Evolutionary conservation across 129 eudicot genomes (phyloP).

Genomic region (Flaveria linearis): DNA sequence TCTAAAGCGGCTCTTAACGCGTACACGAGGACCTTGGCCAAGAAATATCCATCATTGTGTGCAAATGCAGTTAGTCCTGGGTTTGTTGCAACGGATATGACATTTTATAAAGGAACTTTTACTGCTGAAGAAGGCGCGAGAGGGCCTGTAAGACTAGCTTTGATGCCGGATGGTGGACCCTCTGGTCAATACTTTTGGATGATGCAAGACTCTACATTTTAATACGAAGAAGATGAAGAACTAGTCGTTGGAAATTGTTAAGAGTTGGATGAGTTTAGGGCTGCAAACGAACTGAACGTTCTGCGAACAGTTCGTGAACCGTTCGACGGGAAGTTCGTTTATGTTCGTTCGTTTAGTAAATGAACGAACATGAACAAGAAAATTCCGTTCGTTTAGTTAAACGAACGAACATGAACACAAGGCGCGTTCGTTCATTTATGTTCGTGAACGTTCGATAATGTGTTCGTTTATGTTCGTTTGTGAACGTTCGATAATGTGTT

Average conservation of each 20-base stretch:
- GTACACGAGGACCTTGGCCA: constrained; percentile 53
- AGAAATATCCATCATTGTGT: constrained; percentile 32
- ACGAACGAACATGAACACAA: too few species aligned
- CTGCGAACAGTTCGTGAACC: too few species aligned
- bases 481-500: too few species aligned
- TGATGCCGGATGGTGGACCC: constrained; percentile 39
- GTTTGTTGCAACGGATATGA: constrained; percentile 57
- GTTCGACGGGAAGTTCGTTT: too few species aligned
- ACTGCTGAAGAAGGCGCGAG: constrained; percentile 60
- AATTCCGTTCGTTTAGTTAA: too few species aligned
- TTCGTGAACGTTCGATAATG: too few species aligned
- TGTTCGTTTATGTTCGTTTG: too few species aligned
- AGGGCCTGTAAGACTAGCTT: constrained; percentile 47
- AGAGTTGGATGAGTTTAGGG: constrained; percentile 12
- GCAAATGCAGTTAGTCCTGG: constrained; percentile 59
- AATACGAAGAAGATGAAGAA: neutral
- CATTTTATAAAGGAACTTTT: constrained; percentile 36
- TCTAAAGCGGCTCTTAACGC: constrained; percentile 60
- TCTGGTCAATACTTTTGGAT: constrained; percentile 42
- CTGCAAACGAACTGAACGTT: too few species aligned
- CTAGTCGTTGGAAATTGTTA: neutral
- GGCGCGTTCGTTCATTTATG: too few species aligned
- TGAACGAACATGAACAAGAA: too few species aligned
- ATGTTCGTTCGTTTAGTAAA: too few species aligned
- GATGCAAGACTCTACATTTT: constrained; percentile 37